Evolutionary conservation across 495 filamentous ascomycete species (phyloP).

Genomic region (Podospora pseudoanserina): DNA sequence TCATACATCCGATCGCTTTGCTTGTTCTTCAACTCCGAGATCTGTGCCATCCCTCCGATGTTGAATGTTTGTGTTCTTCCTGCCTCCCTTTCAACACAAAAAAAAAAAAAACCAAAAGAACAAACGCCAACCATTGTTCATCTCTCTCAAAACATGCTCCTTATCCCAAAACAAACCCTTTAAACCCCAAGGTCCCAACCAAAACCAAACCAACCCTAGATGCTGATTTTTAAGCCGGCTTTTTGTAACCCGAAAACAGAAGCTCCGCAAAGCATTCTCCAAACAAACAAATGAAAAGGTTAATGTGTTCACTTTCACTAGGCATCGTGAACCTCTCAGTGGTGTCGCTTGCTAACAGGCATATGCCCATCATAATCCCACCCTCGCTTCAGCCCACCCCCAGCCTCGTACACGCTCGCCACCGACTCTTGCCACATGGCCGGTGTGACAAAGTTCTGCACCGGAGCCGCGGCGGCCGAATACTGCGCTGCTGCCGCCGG

Average conservation of each 20-base stretch:
- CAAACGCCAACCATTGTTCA: slow-evolving; percentile 1
- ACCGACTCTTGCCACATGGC: slow-evolving; percentile 97
- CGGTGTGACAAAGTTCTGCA: slow-evolving; percentile 73
- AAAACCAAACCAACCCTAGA: background rate
- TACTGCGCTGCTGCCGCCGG: slow-evolving; percentile 42
- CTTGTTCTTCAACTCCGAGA: background rate
- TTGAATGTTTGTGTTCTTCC: background rate
- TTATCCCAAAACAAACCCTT: background rate
- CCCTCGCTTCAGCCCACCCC: slow-evolving; percentile 68
- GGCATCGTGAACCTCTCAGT: background rate
- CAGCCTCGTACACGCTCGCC: slow-evolving; percentile 79
- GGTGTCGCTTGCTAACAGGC: slow-evolving; percentile 26
- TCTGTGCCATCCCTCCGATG: background rate
- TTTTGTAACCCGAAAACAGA: background rate
- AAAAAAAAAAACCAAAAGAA: background rate
- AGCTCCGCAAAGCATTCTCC: background rate
- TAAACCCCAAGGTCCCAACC: too few species aligned
- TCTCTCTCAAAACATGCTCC: background rate
- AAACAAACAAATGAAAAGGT: background rate
- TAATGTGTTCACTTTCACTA: background rate
- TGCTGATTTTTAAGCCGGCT: background rate
- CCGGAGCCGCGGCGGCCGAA: slow-evolving; percentile 49
- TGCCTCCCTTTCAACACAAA: background rate
- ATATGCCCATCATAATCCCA: slow-evolving; percentile 57
- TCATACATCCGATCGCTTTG: background rate